Evolutionary conservation across 306 rosid genomes (phyloP), one percentile per base, ranked within the genome.

Genomic region (Rosa multiflora): DNA sequence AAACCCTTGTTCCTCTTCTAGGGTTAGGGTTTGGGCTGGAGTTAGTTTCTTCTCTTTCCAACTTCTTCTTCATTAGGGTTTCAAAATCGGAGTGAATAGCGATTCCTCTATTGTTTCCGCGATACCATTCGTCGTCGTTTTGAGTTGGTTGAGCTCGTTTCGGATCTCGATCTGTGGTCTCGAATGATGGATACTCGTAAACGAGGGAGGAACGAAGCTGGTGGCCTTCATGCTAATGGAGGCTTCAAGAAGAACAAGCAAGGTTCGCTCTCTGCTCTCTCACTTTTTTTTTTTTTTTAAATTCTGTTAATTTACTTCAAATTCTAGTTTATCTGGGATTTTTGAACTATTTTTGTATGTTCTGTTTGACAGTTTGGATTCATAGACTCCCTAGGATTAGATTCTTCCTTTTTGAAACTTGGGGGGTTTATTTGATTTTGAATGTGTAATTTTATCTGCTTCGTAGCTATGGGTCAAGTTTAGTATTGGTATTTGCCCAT

Each of bases 11-110:
- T 35, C 46, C 12, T 79, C 73, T 7, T 58, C 70, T 67, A 67
- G 80, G 80, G 74, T 79, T 87, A 77, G 86, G 83, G 84, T 83
- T 85, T 81, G 90, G 87, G 86, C 67, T 83, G 49, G 88, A 86
- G 81, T 72, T 83, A 76, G 14, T 26, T 26, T 26, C 29, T 26
- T 26, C 29, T 26, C 29, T 26, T 53, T 42, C 46, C 23, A 52
- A 8, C 29, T 42, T 75, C 77, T 62, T 5, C 61, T 53, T 70
- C 59, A 23, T 53, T 40, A 8, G 13, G 4, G 26, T 14, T 64
- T 63, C 51, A 15, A 40, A 5, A 62, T 8, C 8, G 1, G 44
- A 53, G 26, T 3, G 12, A 42, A 10, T 8, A 46, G 44, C 26
- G 46, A 14, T 73, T 67, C 47, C 69, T 37, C 47, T 17, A 7